These are phyloP conservation scores for Gloeophyllum trabeum DNA, from an alignment of 768 basidiomycete genomes.

Conservation along the genomic window DNA sequence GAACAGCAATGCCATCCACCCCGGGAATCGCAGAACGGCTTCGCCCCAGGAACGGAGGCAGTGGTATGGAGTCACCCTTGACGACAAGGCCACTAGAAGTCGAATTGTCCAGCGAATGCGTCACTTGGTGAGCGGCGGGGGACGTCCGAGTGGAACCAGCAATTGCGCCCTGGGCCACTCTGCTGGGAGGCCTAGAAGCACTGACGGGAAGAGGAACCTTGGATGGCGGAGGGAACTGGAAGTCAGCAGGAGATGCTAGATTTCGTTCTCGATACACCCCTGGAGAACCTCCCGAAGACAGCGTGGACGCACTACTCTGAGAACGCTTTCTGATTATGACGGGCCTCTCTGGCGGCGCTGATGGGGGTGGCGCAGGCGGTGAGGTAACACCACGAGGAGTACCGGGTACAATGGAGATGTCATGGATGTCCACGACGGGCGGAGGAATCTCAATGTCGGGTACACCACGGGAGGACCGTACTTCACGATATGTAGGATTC, in stretches of 20 bases:
- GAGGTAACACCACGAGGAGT: constrained; percentile 14
- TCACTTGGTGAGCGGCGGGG: constrained; percentile 37
- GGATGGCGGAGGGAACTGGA: constrained; percentile 23
- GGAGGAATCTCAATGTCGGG: constrained; percentile 29
- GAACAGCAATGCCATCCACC: constrained; percentile 11
- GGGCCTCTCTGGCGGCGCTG: constrained; percentile 15
- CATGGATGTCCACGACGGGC: constrained; percentile 8
- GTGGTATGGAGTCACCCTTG: constrained; percentile 21
- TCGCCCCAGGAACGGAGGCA: constrained; percentile 17
- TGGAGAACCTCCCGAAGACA: constrained; percentile 22
- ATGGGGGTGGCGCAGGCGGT: constrained; percentile 12
- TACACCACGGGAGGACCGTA: constrained; percentile 19
- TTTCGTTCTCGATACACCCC: constrained; percentile 8
- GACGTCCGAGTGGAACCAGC: constrained; percentile 6
- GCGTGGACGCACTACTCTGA: constrained; percentile 25
- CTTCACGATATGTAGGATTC: constrained; percentile 15
- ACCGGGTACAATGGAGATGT: constrained; percentile 8
- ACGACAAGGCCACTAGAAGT: constrained; percentile 16
- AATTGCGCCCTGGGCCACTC: background rate
- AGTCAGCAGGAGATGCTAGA: constrained; percentile 18
- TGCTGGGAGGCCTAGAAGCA: too few relatives aligned
- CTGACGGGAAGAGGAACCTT: too few relatives aligned
- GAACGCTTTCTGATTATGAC: constrained; percentile 29
- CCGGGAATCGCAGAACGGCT: constrained; percentile 21
- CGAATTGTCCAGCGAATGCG: constrained; percentile 42